Conservation (phyloP, 2,329 filamentous ascomycete species). For the Zopfia rhizophila region DNA sequence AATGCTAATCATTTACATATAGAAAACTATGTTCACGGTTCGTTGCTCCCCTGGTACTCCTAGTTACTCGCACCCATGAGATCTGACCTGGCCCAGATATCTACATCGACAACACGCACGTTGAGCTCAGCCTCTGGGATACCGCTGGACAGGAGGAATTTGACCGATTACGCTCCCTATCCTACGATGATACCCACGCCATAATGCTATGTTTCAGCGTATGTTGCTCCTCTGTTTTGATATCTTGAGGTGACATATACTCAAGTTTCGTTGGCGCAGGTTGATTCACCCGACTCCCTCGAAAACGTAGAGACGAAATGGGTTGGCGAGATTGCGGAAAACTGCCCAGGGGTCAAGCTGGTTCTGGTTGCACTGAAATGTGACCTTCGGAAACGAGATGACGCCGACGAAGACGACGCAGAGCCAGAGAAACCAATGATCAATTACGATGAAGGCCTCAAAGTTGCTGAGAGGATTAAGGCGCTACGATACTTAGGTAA, state of each 20-base stretch:
- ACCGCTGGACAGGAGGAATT: conserved; percentile 99
- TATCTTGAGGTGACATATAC: conserved; percentile 13
- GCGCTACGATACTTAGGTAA: conserved; percentile 88
- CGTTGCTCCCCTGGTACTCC: conserved; percentile 35
- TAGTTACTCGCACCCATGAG: not conserved
- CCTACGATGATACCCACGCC: conserved; percentile 97
- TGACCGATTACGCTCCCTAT: conserved; percentile 92
- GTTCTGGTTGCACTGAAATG: conserved; percentile 97
- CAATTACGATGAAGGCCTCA: conserved; percentile 89
- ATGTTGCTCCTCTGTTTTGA: conserved; percentile 8
- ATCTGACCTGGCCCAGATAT: conserved; percentile 72
- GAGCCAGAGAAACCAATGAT: conserved; percentile 71
- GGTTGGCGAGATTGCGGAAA: conserved; percentile 97
- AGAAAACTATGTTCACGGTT: conserved; percentile 99
- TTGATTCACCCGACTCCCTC: conserved; percentile 94
- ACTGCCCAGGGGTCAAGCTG: conserved; percentile 93
- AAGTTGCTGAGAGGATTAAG: conserved; percentile 90
- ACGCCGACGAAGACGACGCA: conserved; percentile 64
- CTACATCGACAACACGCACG: conserved; percentile 96
- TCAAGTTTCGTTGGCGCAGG: conserved; percentile 54
- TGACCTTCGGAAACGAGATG: conserved; percentile 83
- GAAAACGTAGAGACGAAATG: conserved; percentile 99
- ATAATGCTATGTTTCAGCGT: conserved; percentile 98
- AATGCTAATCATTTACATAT: conserved; percentile 32
- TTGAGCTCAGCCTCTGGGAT: conserved; percentile 98